phyloP scores from a whole-genome alignment of 305 asterid species.

The Fraxinus angustifolia region DNA sequence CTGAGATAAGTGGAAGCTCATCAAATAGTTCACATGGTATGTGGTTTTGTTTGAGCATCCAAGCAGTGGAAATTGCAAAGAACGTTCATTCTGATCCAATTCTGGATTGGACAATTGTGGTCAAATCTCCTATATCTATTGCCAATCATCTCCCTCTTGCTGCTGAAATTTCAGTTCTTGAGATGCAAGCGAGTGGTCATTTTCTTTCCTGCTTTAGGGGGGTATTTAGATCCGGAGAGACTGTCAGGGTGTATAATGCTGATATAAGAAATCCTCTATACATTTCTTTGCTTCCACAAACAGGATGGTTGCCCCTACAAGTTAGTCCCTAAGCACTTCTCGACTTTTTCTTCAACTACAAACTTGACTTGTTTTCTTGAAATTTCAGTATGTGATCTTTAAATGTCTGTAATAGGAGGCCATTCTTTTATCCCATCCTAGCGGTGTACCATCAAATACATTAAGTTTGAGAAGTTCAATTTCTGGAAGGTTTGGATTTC shows the following conservation, averaged over 20 bases:
- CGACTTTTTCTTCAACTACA: conserved; percentile 1
- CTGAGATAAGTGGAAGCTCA: conserved; percentile 64
- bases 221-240: conserved; percentile 72
- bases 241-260: conserved; percentile 64
- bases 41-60: conserved; percentile 83
- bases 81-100: conserved; percentile 65
- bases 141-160: conserved; percentile 78
- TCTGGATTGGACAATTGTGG: conserved; percentile 79
- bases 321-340: conserved; percentile 40
- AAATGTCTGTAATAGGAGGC: conserved; percentile 62
- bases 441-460: conserved; percentile 60
- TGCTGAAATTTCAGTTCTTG: conserved; percentile 89
- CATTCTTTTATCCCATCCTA: conserved; percentile 75
- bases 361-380: conserved; percentile 16
- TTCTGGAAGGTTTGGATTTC: conserved; percentile 81
- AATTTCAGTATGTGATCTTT: conserved; percentile 19
- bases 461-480: conserved; percentile 82
- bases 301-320: conserved; percentile 87
- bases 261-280: conserved; percentile 81
- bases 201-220: conserved; percentile 74
- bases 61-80: conserved; percentile 79
- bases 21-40: conserved; percentile 55
- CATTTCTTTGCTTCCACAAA: conserved; percentile 84
- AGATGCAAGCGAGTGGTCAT: conserved; percentile 87
- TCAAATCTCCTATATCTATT: conserved; percentile 70